Percentiles rank a stretch among this genome's conserved stretches.
phyloP scores from a whole-genome alignment of 164 flowering plant genomes.

The Chimonanthus salicifolius region DNA sequence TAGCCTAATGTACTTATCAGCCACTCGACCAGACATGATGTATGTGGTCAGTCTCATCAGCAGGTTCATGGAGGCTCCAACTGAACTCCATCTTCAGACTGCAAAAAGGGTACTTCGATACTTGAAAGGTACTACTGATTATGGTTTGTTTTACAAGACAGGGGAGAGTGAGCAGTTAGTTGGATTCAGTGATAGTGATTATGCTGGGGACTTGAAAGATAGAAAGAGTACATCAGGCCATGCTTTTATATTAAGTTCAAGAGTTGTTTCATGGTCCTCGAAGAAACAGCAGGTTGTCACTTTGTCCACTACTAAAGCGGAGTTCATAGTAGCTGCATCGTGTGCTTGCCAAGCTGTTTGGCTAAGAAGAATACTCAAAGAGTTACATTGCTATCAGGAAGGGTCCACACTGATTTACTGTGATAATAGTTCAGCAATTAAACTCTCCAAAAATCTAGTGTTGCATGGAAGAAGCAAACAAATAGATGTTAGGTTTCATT shows the following conservation, averaged over 20 bases:
- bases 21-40: not conserved
- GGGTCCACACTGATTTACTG: not conserved
- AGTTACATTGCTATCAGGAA: not conserved
- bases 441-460: not conserved
- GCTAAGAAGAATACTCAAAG: not conserved
- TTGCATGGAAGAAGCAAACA: no score
- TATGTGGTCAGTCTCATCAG: no score
- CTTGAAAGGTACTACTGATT: not conserved
- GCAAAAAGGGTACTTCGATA: no score
- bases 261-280: constrained; percentile 7
- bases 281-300: not conserved
- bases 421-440: not conserved
- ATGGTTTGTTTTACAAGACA: not conserved
- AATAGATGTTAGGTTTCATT: not conserved
- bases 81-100: not conserved
- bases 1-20: constrained; percentile 15
- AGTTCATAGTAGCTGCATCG: no score
- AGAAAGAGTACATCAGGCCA: constrained; percentile 9
- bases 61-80: not conserved
- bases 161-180: not conserved
- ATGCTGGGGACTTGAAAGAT: constrained; percentile 9
- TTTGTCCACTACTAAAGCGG: no score
- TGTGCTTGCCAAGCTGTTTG: no score
- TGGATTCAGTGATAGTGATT: not conserved
- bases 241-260: constrained; percentile 1